Conservation (phyloP, 495 filamentous ascomycete species). For the Gamarada debralockiae region DNA sequence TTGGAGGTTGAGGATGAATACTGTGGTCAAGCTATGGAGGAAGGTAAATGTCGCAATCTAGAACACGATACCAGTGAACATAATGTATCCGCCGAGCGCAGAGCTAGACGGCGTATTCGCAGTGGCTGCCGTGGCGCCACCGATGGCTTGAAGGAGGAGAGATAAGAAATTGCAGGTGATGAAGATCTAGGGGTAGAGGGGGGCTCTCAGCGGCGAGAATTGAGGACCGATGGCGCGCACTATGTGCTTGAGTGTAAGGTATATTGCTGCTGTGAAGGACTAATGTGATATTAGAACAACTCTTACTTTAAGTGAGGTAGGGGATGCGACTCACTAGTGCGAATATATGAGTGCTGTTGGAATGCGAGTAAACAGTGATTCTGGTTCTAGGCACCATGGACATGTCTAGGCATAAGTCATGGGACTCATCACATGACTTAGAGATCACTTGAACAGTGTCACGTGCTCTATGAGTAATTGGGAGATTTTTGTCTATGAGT, state of each 20-base stretch:
- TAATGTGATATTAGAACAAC: constrained; percentile 56
- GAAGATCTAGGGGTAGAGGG: constrained; percentile 42
- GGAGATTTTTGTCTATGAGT: too few relatives aligned
- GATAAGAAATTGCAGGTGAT: constrained; percentile 59
- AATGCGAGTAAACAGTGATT: too few relatives aligned
- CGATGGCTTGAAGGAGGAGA: constrained; percentile 56
- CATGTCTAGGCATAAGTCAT: too few relatives aligned
- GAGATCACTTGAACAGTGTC: too few relatives aligned
- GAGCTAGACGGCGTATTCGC: constrained; percentile 31
- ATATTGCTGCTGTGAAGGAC: constrained; percentile 57
- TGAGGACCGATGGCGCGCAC: constrained; percentile 53
- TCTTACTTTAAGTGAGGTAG: too few relatives aligned
- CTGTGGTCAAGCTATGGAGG: constrained; percentile 38
- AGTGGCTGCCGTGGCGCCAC: constrained; percentile 50
- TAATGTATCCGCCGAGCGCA: constrained; percentile 52
- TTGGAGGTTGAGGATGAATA: constrained; percentile 38
- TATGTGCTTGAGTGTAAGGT: constrained; percentile 56
- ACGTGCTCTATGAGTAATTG: too few relatives aligned
- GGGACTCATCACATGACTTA: too few relatives aligned
- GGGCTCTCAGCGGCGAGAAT: constrained; percentile 55
- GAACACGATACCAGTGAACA: constrained; percentile 58
- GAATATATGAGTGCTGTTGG: too few relatives aligned
- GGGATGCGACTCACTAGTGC: too few relatives aligned
- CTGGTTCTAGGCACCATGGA: too few relatives aligned
- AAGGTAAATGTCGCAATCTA: constrained; percentile 49